Percentiles rank a stretch among this genome's conserved stretches.
These are phyloP conservation scores for Phytophthora fragariae DNA, from an alignment of 352 stramenopile genomes.

Conservation along the genomic window DNA sequence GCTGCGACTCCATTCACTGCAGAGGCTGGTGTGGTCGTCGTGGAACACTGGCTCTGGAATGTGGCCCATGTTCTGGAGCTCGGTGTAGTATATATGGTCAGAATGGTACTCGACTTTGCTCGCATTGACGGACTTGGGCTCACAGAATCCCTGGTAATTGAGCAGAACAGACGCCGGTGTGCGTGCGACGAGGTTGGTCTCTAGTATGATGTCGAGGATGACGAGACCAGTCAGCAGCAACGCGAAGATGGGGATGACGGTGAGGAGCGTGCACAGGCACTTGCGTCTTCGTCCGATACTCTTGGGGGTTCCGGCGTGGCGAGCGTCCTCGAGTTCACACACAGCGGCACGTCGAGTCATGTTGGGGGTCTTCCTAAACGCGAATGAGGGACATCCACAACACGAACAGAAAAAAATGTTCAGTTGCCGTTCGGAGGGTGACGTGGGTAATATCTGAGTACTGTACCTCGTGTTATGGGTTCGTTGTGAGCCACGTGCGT, in stretches of 20 bases:
- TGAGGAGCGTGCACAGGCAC: constrained; percentile 1
- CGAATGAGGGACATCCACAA: neutral
- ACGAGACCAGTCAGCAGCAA: constrained; percentile 12
- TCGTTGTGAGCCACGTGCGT: no score
- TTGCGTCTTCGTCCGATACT: constrained; percentile 58
- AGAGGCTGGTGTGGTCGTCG: constrained; percentile 26
- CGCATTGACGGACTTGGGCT: neutral
- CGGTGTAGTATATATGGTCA: constrained; percentile 8
- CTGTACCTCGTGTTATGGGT: no score
- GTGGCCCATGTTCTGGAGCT: constrained; percentile 7
- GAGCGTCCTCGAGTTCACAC: neutral
- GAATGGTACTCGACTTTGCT: constrained; percentile 14
- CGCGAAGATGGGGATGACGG: neutral
- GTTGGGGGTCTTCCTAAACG: neutral
- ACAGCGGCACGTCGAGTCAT: neutral
- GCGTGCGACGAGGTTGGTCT: constrained; percentile 15
- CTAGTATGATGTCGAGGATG: constrained; percentile 14
- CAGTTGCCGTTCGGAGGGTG: neutral
- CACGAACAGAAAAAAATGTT: neutral
- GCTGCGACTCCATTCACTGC: constrained; percentile 9
- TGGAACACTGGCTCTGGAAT: constrained; percentile 27
- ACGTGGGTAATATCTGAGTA: no score
- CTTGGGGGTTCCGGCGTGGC: neutral
- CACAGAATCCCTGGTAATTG: constrained; percentile 8
- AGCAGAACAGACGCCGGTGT: constrained; percentile 2